These are phyloP conservation scores for barrel medic (Medicago truncatula) DNA, from an alignment of 306 rosid genomes.

Conservation along the genomic window DNA sequence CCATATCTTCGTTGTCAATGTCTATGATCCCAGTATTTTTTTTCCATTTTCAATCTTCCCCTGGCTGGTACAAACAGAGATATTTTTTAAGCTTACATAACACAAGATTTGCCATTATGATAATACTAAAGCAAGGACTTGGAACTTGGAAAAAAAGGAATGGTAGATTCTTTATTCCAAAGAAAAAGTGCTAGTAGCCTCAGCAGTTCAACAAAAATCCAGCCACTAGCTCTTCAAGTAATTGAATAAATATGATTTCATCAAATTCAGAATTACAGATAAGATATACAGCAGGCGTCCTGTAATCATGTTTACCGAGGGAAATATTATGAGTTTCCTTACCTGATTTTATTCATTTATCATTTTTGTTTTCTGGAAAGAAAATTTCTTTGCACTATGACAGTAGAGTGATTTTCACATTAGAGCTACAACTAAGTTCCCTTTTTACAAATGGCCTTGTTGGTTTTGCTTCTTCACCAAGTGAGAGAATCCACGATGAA, in stretches of 20 bases:
- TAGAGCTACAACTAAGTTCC: background rate
- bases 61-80: conserved; percentile 32
- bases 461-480: background rate
- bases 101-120: background rate
- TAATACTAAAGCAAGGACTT: background rate
- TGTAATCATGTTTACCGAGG: too few relatives aligned
- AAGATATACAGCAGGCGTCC: too few relatives aligned
- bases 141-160: background rate
- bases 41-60: background rate
- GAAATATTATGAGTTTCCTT: too few relatives aligned
- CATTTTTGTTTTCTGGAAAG: too few relatives aligned
- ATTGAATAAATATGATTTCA: too few relatives aligned
- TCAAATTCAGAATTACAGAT: too few relatives aligned
- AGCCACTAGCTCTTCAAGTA: too few relatives aligned
- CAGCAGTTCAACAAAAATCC: too few relatives aligned
- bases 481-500: background rate
- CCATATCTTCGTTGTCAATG: too few relatives aligned
- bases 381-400: too few relatives aligned
- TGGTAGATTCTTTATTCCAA: background rate
- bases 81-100: background rate
- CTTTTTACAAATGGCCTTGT: background rate
- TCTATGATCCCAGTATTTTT: too few relatives aligned
- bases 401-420: background rate
- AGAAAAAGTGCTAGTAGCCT: background rate
- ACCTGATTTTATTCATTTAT: too few relatives aligned